Evolutionary conservation across 768 basidiomycete species (phyloP).

Genomic region (Termitomyces heimii): DNA sequence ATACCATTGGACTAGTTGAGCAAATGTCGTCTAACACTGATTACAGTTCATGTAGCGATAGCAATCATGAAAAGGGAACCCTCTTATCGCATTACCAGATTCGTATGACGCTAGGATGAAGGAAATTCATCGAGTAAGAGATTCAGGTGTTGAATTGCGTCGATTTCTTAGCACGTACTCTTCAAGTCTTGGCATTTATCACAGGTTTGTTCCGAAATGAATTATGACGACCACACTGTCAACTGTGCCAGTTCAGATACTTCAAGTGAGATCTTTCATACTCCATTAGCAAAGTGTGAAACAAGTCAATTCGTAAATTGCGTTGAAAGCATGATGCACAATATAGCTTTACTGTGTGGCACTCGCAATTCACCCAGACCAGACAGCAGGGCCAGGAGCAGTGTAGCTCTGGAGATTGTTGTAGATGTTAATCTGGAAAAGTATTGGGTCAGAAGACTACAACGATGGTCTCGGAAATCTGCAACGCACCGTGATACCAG

Average conservation of each 20-base stretch:
- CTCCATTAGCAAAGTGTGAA: background rate
- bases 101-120: slow-evolving; percentile 5
- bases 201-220: background rate
- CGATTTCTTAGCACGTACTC: background rate
- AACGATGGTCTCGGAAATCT: background rate
- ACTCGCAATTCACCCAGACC: slow-evolving; percentile 27
- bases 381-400: slow-evolving; percentile 30
- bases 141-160: background rate
- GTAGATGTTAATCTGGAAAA: slow-evolving; percentile 41
- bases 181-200: background rate
- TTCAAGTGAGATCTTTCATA: too few relatives aligned
- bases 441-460: background rate
- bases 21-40: background rate
- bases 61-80: too few relatives aligned
- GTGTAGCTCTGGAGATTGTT: slow-evolving; percentile 52
- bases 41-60: background rate
- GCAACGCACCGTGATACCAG: slow-evolving; percentile 39
- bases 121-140: slow-evolving; percentile 7
- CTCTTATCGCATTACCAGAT: background rate
- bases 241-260: background rate
- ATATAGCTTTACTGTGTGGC: background rate
- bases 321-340: background rate
- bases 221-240: too few relatives aligned
- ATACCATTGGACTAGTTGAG: background rate
- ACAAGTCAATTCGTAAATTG: background rate